These are phyloP conservation scores for Phoma sp. DNA, from an alignment of 2,329 filamentous ascomycete species.

Conservation along the genomic window DNA sequence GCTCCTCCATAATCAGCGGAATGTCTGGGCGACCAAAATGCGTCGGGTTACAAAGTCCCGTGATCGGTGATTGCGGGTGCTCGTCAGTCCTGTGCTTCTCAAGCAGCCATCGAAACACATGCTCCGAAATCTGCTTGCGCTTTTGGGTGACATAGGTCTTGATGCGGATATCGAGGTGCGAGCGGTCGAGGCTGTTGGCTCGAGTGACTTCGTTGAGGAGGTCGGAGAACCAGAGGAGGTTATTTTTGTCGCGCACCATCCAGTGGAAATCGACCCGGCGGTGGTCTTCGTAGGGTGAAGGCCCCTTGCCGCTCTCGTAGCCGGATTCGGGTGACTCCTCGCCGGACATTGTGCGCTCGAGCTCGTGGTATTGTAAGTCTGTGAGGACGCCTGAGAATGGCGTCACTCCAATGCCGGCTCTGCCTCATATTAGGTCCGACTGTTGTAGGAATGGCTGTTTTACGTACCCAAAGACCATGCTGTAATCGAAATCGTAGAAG, in stretches of 20 bases:
- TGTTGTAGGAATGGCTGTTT: no score
- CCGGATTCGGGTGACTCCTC: conserved; percentile 19
- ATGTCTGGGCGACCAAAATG: conserved; percentile 64
- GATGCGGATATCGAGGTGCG: conserved; percentile 59
- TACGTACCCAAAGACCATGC: conserved; percentile 56
- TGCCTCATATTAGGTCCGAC: conserved; percentile 8
- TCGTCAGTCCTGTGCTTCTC: conserved; percentile 61
- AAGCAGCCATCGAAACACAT: conserved; percentile 63
- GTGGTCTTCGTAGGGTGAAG: conserved; percentile 46
- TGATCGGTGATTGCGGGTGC: conserved; percentile 60
- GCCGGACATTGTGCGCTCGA: conserved; percentile 37
- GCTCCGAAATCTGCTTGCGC: conserved; percentile 58
- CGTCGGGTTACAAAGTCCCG: conserved; percentile 60
- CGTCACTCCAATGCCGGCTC: conserved; percentile 64
- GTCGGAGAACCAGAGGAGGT: conserved; percentile 63
- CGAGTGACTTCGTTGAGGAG: conserved; percentile 57
- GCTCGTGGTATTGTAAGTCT: conserved; percentile 57
- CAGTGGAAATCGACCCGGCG: conserved; percentile 66
- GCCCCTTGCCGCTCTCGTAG: conserved; percentile 10
- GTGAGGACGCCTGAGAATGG: conserved; percentile 64
- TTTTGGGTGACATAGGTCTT: conserved; percentile 64
- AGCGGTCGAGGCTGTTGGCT: conserved; percentile 42
- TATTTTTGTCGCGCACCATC: conserved; percentile 64
- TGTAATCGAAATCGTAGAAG: conserved; percentile 64
- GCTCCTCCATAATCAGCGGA: conserved; percentile 58